Base-by-base conservation (phyloP, 2,329 filamentous ascomycete genomes). In the Coleophoma eucalyptorum region DNA sequence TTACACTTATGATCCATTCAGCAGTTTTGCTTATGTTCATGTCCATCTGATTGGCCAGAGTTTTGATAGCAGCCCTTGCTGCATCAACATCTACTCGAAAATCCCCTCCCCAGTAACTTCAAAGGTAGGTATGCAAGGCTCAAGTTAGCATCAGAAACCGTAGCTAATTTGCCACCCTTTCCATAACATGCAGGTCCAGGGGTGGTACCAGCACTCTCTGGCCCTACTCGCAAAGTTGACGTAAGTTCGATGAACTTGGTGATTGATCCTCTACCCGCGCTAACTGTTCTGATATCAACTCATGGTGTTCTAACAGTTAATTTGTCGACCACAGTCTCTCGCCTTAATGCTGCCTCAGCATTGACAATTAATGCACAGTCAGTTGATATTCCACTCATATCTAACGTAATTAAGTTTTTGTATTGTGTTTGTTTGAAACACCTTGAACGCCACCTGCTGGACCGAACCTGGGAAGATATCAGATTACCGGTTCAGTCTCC, bases 361-460 rank as follows among this genome's bases (percentile, higher is more conserved):
- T 72, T 65, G 18, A 69, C 68, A 16, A 77, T 69, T 4, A 77
- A 57, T 1, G 74, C 73, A 52, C 72, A 74, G 49, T 77, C 74
- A 0, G 74, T 76, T 5, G 71, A 74, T 1, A 74, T 77, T 2
- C 74, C 74, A n/a, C 74, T 74, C 72, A 77, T 76, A 48, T 77
- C 74, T 12, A 77, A 64, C 0, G 73, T 76, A 47, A 77, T 75
- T 21, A 76, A 61, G 40, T 75, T 75, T 55, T 73, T 75, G 59
- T 71, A 76, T 1, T 69, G 67, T 0, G 73, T 76, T 48, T 70
- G 69, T 40, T 67, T 70, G 72, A 72, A 7, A 76, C 73, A 15
- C 72, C 73, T 43, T 72, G 71, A 10, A 73, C 74, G n/a, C 74
- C 74, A 37, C 74, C 74, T n/a, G 74, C 74, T 1, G 74, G 73